A percentile compares a stretch with the other conserved stretches of the same genome.
Evolutionary conservation across 208 protist species (phyloP).

Genomic region (Leishmania aethiopica): DNA sequence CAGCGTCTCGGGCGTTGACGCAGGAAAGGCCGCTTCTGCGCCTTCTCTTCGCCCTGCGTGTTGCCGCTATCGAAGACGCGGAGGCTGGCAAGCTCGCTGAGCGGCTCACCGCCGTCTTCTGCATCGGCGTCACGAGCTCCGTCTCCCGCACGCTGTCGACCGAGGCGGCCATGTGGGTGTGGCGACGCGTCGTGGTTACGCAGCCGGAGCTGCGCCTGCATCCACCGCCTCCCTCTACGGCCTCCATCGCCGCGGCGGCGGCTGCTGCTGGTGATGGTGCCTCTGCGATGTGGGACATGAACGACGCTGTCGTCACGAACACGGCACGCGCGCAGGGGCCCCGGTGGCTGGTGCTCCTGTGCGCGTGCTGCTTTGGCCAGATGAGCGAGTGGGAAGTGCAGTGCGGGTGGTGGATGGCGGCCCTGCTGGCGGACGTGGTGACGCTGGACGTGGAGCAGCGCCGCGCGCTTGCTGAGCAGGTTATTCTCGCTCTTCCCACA

Average conservation of each 20-base stretch:
- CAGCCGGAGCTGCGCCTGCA: slow-evolving; percentile 28
- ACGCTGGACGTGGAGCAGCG: slow-evolving; percentile 38
- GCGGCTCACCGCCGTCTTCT: slow-evolving; percentile 42
- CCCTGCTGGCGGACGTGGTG: slow-evolving; percentile 54
- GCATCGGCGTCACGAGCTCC: slow-evolving; percentile 26
- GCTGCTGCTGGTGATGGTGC: not conserved
- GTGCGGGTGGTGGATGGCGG: slow-evolving; percentile 65
- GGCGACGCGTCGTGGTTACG: slow-evolving; percentile 39
- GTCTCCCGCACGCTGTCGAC: slow-evolving; percentile 27
- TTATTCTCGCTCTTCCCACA: slow-evolving; percentile 56
- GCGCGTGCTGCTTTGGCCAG: slow-evolving; percentile 44
- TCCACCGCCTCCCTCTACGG: not conserved
- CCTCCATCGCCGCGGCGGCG: not conserved
- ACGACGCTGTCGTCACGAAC: slow-evolving; percentile 43
- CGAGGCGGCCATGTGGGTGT: slow-evolving; percentile 62
- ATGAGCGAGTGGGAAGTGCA: slow-evolving; percentile 23
- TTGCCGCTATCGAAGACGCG: slow-evolving; percentile 17
- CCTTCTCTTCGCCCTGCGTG: slow-evolving; percentile 18
- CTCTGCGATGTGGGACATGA: slow-evolving; percentile 7
- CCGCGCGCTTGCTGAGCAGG: slow-evolving; percentile 39
- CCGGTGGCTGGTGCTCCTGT: slow-evolving; percentile 59
- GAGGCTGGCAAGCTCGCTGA: slow-evolving; percentile 38
- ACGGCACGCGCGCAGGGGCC: slow-evolving; percentile 43
- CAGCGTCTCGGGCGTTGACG: slow-evolving; percentile 19
- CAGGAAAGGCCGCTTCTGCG: slow-evolving; percentile 14